phyloP scores from a whole-genome alignment of 192 early-diverging fungal species.

The Spizellomyces punctatus region DNA sequence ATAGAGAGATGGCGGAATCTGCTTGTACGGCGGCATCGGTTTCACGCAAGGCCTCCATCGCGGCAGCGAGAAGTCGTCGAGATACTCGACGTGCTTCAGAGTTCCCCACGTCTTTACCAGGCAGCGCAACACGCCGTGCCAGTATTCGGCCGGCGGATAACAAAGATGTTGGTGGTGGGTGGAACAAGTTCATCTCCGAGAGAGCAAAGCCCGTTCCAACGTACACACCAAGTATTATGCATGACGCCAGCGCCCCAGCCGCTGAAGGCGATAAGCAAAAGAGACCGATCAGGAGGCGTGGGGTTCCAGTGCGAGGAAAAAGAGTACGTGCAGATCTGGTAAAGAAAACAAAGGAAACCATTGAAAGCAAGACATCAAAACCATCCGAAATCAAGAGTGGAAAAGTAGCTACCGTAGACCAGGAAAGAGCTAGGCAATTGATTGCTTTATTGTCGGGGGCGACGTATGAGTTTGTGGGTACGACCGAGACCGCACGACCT shows the following conservation, averaged over 20 bases:
- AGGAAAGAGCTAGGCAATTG: conserved; percentile 22
- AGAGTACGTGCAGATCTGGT: too few species aligned
- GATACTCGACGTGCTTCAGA: not conserved
- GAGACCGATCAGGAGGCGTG: not conserved
- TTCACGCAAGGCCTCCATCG: not conserved
- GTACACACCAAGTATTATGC: not conserved
- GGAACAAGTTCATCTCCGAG: not conserved
- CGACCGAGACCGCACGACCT: not conserved
- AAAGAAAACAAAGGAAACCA: not conserved
- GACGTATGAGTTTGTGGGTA: conserved; percentile 28
- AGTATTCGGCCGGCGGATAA: not conserved
- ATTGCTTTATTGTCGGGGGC: conserved; percentile 26
- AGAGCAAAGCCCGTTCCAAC: not conserved
- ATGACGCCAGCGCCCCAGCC: not conserved
- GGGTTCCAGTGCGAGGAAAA: not conserved
- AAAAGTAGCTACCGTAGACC: conserved; percentile 16
- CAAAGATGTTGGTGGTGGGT: not conserved
- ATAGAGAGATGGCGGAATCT: not conserved
- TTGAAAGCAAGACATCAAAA: not conserved
- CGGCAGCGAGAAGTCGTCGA: not conserved
- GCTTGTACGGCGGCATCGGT: not conserved
- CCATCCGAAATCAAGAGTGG: conserved; percentile 2
- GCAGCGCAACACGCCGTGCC: not conserved
- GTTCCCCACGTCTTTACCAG: not conserved
- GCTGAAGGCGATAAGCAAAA: not conserved